Conservation (phyloP, 768 basidiomycete genomes). For the Rhizopogon rudus region DNA sequence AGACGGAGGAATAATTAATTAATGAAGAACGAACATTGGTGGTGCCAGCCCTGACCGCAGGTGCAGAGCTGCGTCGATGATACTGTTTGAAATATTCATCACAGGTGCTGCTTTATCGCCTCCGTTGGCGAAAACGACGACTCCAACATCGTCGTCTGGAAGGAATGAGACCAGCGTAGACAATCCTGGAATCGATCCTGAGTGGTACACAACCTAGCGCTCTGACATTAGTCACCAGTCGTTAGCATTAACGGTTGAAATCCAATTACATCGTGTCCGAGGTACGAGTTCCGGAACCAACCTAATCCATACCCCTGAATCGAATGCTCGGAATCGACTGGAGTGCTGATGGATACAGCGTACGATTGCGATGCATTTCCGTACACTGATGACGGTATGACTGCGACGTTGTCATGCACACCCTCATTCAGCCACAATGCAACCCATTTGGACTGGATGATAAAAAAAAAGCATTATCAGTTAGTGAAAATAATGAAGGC, state of each 20-base stretch:
- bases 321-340: slow-evolving; percentile 16
- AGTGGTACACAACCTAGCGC: slow-evolving; percentile 29
- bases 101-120: slow-evolving; percentile 11
- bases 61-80: slow-evolving; percentile 21
- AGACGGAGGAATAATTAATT: no score
- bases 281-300: slow-evolving; percentile 34
- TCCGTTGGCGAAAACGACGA: slow-evolving; percentile 31
- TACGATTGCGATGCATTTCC: slow-evolving; percentile 27
- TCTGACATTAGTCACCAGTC: neutral
- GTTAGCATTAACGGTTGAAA: neutral
- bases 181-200: slow-evolving; percentile 31
- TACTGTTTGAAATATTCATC: slow-evolving; percentile 5
- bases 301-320: slow-evolving; percentile 37
- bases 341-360: slow-evolving; percentile 13
- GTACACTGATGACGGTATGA: slow-evolving; percentile 29
- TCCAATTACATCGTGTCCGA: slow-evolving; percentile 34
- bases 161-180: slow-evolving; percentile 27
- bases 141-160: slow-evolving; percentile 30
- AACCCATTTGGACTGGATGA: slow-evolving; percentile 35
- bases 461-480: neutral
- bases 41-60: neutral
- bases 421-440: slow-evolving; percentile 30
- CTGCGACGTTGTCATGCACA: slow-evolving; percentile 20
- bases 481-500: neutral
- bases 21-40: slow-evolving; percentile 3